phyloP scores from a whole-genome alignment of 192 early-diverging fungal genomes.

The Phlyctochytrium bullatum region DNA sequence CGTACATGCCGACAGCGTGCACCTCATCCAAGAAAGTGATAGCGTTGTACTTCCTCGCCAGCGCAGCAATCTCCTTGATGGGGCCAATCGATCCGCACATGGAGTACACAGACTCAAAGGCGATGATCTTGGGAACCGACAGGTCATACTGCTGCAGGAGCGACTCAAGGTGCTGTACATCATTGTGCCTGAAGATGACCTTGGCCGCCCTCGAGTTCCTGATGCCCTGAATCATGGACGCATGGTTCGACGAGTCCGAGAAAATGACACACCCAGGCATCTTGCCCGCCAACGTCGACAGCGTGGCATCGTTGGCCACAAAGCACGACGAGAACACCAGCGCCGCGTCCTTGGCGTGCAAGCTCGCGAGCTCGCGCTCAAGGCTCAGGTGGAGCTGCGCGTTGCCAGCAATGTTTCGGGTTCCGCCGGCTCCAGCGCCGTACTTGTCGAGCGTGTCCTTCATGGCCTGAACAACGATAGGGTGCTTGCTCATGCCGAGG shows the following conservation, averaged over 20 bases:
- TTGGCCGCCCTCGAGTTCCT: conserved; percentile 83
- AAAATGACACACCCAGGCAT: conserved; percentile 91
- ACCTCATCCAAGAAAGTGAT: conserved; percentile 97
- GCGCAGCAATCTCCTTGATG: conserved; percentile 81
- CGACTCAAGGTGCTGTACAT: conserved; percentile 82
- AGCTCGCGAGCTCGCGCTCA: conserved; percentile 84
- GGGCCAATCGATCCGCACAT: conserved; percentile 93
- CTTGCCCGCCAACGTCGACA: conserved; percentile 81
- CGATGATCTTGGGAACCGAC: conserved; percentile 86
- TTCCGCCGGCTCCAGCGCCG: conserved; percentile 98
- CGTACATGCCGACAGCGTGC: conserved; percentile 97
- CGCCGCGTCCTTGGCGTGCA: conserved; percentile 86
- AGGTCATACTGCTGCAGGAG: conserved; percentile 76
- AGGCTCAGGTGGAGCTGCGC: conserved; percentile 90
- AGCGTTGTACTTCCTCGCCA: conserved; percentile 93
- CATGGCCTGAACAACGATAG: conserved; percentile 82
- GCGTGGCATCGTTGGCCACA: conserved; percentile 93
- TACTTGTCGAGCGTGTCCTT: conserved; percentile 92
- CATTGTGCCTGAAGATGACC: conserved; percentile 90
- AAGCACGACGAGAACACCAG: conserved; percentile 96
- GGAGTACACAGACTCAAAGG: conserved; percentile 95
- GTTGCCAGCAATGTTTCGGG: conserved; percentile 99
- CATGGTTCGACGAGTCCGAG: conserved; percentile 89
- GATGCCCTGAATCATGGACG: conserved; percentile 99
- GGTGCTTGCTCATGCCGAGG: conserved; percentile 92